Evolutionary conservation across 1,284 basidiomycete species (phyloP).

Genomic region (Termitomyces sp.): DNA sequence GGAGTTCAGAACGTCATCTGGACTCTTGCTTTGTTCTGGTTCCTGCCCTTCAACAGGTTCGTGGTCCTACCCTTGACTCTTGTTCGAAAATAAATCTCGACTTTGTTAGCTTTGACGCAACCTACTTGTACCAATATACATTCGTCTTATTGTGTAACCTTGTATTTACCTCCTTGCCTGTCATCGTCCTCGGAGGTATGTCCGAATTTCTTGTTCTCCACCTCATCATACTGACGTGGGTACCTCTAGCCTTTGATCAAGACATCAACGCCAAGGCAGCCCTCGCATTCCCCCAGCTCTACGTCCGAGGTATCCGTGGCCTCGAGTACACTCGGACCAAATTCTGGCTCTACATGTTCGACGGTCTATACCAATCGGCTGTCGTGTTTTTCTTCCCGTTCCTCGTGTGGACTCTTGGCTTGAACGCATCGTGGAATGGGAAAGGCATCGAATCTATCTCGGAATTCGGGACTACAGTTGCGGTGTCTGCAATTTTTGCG

Average conservation of each 20-base stretch:
- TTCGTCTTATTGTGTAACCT: constrained; percentile 90
- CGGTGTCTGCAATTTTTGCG: constrained; percentile 80
- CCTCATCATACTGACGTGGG: constrained; percentile 12
- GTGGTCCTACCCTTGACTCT: constrained; percentile 19
- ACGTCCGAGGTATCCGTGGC: constrained; percentile 88
- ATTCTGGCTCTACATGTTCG: constrained; percentile 94
- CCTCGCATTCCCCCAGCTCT: constrained; percentile 89
- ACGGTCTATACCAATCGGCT: constrained; percentile 89
- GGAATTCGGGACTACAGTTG: constrained; percentile 92
- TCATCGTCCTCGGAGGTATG: constrained; percentile 84
- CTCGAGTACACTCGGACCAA: constrained; percentile 88
- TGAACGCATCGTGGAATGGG: constrained; percentile 67
- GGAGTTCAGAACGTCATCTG: constrained; percentile 73
- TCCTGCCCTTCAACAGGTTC: constrained; percentile 81
- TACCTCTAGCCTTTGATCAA: constrained; percentile 80
- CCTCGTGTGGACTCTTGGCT: constrained; percentile 66
- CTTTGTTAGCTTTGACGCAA: constrained; percentile 76
- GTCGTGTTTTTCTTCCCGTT: constrained; percentile 91
- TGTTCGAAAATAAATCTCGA: constrained; percentile 3
- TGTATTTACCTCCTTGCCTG: constrained; percentile 90
- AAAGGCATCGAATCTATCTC: constrained; percentile 73
- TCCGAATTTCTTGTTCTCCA: constrained; percentile 8
- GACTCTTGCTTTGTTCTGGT: constrained; percentile 95
- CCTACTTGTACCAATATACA: constrained; percentile 95
- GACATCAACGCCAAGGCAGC: constrained; percentile 90